Conservation (phyloP, 2,329 filamentous ascomycete genomes). For the Apiospora koreana region DNA sequence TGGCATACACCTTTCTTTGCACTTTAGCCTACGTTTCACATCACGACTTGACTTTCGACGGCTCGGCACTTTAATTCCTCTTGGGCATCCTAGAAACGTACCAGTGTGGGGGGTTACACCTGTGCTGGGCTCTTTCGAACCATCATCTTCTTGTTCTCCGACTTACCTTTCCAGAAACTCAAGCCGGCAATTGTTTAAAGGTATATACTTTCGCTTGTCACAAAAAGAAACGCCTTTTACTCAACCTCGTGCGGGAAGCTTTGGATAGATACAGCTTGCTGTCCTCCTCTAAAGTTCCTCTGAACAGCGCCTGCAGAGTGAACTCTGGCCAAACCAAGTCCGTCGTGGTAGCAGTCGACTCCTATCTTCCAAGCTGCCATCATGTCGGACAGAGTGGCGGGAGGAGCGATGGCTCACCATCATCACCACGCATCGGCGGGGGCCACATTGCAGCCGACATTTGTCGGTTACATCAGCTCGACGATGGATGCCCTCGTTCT, state of each 20-base stretch:
- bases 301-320: conserved; percentile 7
- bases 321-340: conserved; percentile 8
- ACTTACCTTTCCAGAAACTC: conserved; percentile 11
- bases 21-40: conserved; percentile 19
- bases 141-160: background rate
- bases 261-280: conserved; percentile 20
- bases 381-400: conserved; percentile 27
- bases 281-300: conserved; percentile 14
- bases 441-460: conserved; percentile 61
- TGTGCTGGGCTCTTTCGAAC: conserved; percentile 1
- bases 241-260: conserved; percentile 17
- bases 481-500: conserved; percentile 77
- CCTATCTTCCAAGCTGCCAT: conserved; percentile 8
- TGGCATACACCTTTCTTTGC: conserved; percentile 12
- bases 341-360: background rate
- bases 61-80: conserved; percentile 23
- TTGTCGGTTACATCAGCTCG: conserved; percentile 65
- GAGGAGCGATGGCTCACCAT: conserved; percentile 11
- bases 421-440: conserved; percentile 16
- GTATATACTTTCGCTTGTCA: conserved; percentile 20
- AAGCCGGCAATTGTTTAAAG: conserved; percentile 13
- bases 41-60: conserved; percentile 18
- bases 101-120: conserved; percentile 6
- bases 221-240: background rate
- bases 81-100: conserved; percentile 11